These are phyloP conservation scores for Oryza punctata DNA, from an alignment of 176 grass and related monocot genomes.

Conservation along the genomic window DNA sequence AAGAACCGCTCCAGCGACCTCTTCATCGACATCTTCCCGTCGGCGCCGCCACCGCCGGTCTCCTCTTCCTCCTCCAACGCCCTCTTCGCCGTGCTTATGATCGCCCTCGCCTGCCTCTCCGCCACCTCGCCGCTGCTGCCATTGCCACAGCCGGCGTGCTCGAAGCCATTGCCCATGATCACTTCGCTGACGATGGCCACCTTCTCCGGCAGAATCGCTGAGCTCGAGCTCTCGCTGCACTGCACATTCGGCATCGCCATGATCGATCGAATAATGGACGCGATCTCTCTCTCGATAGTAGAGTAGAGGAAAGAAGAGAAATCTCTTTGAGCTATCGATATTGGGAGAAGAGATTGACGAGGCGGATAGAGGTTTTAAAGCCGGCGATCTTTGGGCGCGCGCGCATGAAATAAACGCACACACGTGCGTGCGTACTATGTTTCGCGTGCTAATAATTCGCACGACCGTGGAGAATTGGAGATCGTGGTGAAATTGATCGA, in stretches of 20 bases:
- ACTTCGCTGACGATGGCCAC: too few relatives aligned
- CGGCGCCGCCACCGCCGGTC: neutral
- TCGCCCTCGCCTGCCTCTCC: neutral
- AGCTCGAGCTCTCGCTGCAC: too few relatives aligned
- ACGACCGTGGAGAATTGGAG: neutral
- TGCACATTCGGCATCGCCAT: neutral
- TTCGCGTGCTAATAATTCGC: neutral
- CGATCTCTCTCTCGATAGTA: neutral
- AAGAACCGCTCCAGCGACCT: conserved; percentile 43
- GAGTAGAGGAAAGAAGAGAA: neutral
- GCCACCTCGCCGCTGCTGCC: neutral
- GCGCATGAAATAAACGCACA: neutral
- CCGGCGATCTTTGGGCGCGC: neutral
- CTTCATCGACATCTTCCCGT: neutral
- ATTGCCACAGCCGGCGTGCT: too few relatives aligned
- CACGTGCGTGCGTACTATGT: neutral
- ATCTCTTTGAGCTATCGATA: neutral
- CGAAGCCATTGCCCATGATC: too few relatives aligned
- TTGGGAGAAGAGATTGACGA: neutral
- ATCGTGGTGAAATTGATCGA: too few relatives aligned
- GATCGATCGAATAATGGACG: too few relatives aligned
- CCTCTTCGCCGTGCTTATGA: conserved; percentile 13
- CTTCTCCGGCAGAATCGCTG: too few relatives aligned
- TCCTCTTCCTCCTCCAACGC: conserved; percentile 6
- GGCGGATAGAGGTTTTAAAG: conserved; percentile 3